A percentile compares a stretch with the other conserved stretches of the same genome.
Conservation (phyloP, 164 flowering plant genomes). For the Malania oleifera region DNA sequence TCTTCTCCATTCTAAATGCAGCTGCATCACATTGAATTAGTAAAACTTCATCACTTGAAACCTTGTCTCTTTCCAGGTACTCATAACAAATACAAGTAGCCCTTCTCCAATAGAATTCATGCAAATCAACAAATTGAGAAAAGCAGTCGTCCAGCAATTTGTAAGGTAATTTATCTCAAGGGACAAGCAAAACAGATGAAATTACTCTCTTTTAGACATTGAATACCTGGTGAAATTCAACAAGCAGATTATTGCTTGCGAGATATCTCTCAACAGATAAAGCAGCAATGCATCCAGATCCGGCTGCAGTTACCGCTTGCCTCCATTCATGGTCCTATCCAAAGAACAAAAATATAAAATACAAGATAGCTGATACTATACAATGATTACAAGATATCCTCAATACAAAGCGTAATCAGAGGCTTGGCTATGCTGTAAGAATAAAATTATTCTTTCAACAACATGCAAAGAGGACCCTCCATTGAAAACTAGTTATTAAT, state of each 20-base stretch:
- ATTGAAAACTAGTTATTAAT: background rate
- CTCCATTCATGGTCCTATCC: constrained; percentile 97
- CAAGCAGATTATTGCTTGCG: constrained; percentile 64
- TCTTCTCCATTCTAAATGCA: too few species aligned
- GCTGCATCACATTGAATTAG: too few species aligned
- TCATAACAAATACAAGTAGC: too few species aligned
- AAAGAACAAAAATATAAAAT: constrained; percentile 6
- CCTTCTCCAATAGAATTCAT: background rate
- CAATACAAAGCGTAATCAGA: too few species aligned
- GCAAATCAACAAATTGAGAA: background rate
- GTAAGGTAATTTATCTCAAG: background rate
- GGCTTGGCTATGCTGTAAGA: background rate
- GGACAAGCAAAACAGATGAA: background rate
- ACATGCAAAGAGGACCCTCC: background rate
- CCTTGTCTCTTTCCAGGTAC: too few species aligned
- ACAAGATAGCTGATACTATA: background rate
- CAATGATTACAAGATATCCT: background rate
- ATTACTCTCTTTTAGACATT: background rate
- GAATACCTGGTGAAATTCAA: constrained; percentile 95
- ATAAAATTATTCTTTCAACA: background rate
- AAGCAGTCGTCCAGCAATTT: background rate
- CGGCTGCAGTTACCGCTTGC: constrained; percentile 98
- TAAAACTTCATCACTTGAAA: too few species aligned
- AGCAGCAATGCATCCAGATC: constrained; percentile 98
- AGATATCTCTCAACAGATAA: constrained; percentile 96